Conservation (phyloP, 1,284 basidiomycete genomes). For the Ceratobasidium sp. region DNA sequence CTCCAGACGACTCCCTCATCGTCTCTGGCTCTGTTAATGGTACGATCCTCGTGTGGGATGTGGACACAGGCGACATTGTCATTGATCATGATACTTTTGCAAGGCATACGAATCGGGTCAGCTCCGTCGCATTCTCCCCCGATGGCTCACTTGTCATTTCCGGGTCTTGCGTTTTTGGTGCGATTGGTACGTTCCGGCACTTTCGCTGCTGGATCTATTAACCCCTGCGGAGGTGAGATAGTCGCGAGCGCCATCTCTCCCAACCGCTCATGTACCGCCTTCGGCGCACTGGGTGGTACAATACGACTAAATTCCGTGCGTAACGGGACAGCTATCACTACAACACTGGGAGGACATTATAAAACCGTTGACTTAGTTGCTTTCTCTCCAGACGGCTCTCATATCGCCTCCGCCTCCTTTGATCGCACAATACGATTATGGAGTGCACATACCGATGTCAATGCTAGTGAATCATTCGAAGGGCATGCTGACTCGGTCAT, state of each 20-base stretch:
- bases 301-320: too few species aligned
- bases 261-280: too few species aligned
- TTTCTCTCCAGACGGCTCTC: neutral
- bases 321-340: too few species aligned
- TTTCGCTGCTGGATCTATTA: too few species aligned
- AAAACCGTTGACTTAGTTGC: neutral
- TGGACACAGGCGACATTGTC: neutral
- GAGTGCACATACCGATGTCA: neutral
- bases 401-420: neutral
- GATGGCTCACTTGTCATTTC: neutral
- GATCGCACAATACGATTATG: neutral
- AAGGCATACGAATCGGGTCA: neutral
- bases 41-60: neutral
- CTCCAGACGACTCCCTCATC: neutral
- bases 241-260: neutral
- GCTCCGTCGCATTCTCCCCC: neutral
- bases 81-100: neutral
- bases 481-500: neutral
- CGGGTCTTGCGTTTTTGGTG: neutral
- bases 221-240: too few species aligned
- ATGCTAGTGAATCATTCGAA: neutral
- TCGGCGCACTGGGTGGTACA: too few species aligned
- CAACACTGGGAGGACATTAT: neutral
- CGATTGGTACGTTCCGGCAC: neutral
- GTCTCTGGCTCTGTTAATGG: neutral